phyloP scores from a whole-genome alignment of 2,329 filamentous ascomycete genomes.

The Xylariales sp. region DNA sequence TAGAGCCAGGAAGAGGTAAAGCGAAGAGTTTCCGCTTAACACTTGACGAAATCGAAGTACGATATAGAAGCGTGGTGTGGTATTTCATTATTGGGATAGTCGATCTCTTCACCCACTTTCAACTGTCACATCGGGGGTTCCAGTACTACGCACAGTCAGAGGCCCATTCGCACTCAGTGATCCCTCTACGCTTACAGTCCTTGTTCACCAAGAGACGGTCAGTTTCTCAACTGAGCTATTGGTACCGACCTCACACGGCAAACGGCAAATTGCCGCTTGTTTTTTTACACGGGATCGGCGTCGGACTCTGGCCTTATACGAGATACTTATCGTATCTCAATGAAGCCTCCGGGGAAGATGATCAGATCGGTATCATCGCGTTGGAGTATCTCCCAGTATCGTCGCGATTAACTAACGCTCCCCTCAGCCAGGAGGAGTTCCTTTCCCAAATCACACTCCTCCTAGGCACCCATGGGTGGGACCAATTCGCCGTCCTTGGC shows the following conservation, averaged over 20 bases:
- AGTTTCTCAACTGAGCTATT: constrained; percentile 69
- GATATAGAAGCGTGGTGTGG: constrained; percentile 73
- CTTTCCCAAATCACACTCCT: constrained; percentile 67
- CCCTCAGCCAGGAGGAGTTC: constrained; percentile 64
- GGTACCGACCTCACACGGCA: constrained; percentile 72
- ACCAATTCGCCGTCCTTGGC: constrained; percentile 68
- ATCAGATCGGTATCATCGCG: constrained; percentile 70
- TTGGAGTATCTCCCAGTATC: constrained; percentile 75
- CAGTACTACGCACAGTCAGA: constrained; percentile 60
- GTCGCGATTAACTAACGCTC: constrained; percentile 68
- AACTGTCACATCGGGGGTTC: constrained; percentile 63
- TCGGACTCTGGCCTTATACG: constrained; percentile 73
- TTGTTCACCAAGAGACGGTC: constrained; percentile 60
- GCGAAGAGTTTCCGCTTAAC: constrained; percentile 72
- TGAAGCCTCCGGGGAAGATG: constrained; percentile 49
- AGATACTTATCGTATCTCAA: constrained; percentile 66
- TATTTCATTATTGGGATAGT: constrained; percentile 68
- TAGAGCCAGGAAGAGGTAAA: constrained; percentile 66
- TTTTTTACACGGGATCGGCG: constrained; percentile 77
- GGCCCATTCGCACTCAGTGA: constrained; percentile 57
- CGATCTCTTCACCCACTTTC: constrained; percentile 62
- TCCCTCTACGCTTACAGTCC: constrained; percentile 68
- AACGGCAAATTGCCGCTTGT: constrained; percentile 68
- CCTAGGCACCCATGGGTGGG: constrained; percentile 67
- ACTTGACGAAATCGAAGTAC: constrained; percentile 70